Percentiles rank a stretch among this genome's conserved stretches.
phyloP scores from a whole-genome alignment of 2,329 filamentous ascomycete species.

The Pestalotiopsis sp. region DNA sequence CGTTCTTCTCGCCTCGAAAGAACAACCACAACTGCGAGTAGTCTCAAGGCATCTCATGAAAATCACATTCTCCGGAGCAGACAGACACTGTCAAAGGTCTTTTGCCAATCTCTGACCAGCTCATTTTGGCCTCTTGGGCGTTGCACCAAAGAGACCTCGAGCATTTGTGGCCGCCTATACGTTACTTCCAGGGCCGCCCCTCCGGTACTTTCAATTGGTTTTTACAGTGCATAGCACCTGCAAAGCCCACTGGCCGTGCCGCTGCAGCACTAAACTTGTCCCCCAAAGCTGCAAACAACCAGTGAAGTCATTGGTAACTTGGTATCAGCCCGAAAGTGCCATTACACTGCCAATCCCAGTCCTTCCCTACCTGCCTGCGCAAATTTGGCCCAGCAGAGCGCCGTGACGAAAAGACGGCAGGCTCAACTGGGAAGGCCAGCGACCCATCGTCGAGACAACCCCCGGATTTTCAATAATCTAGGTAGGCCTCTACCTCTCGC shows the following conservation, averaged over 20 bases:
- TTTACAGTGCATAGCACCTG: not conserved
- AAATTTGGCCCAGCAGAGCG: not conserved
- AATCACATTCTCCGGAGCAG: not conserved
- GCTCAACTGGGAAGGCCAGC: slow-evolving; percentile 15
- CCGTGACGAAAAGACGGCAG: slow-evolving; percentile 9
- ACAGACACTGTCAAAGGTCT: not conserved
- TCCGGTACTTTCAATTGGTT: not conserved
- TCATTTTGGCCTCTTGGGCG: not conserved
- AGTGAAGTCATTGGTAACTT: slow-evolving; percentile 12
- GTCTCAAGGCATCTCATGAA: not conserved
- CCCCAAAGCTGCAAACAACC: not conserved
- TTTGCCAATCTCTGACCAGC: not conserved
- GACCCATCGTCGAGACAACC: not conserved
- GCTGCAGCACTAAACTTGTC: not conserved
- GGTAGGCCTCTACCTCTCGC: not conserved
- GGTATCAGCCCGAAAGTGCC: not conserved
- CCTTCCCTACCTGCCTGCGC: not conserved
- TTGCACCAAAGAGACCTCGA: not conserved
- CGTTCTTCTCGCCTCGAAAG: not conserved
- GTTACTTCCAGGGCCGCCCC: not conserved
- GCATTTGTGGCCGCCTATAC: not conserved
- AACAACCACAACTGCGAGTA: not conserved
- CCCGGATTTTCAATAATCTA: slow-evolving; percentile 13
- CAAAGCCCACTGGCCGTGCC: not conserved
- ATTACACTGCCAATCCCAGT: not conserved